Base-by-base conservation (phyloP, 2,329 filamentous ascomycete genomes). In the Calycina herbarum region DNA sequence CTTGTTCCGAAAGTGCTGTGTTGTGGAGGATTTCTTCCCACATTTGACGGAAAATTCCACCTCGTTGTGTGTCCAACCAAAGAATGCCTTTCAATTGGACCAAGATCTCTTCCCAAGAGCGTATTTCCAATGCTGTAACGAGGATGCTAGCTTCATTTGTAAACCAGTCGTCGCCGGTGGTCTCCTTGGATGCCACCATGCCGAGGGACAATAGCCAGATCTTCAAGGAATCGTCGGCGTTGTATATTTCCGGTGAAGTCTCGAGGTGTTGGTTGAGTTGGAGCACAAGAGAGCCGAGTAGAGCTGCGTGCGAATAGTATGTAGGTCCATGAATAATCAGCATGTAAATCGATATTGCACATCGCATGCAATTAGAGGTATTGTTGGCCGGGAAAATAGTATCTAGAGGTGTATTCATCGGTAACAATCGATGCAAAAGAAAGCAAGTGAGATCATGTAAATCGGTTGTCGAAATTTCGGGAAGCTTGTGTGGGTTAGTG, bases 391-490 rank as follows among this genome's bases (percentile, higher is more conserved):
- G 2, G 2, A 64, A 56, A 1, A 51, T 17, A 5, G 40, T 35
- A 27, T 59, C 40, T 1, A 61, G 27, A 1, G 64, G 57, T 35
- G 65, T 33, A 13, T 69, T 59, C 6, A 70, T 51, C 2, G 76
- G 71, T 0, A 86, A 66, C 0, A 87, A 76, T 27, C 79, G 78
- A 66, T 86, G 84, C 0, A 86, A 73, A 27, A 83, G 80, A 68
- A 83, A 86, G 61, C 82, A 85, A 5, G 82, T 82, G 1, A 87
- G 75, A 63, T 86, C 85, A 65, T 87, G 85, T 0, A 86, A 78
- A 57, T 79, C 76, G 0, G 81, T 82, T 0, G 75, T 75, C 1
- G 80, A 68, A 0, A 83, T 66, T 70, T 70, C 10, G 57, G 64
- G 0, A 64, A 64, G 13, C 73, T 66, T 0, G 77, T 72, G 3